phyloP scores from a whole-genome alignment of 2,329 filamentous ascomycete species.

The Immersiporthe knoxdaviesiana region DNA sequence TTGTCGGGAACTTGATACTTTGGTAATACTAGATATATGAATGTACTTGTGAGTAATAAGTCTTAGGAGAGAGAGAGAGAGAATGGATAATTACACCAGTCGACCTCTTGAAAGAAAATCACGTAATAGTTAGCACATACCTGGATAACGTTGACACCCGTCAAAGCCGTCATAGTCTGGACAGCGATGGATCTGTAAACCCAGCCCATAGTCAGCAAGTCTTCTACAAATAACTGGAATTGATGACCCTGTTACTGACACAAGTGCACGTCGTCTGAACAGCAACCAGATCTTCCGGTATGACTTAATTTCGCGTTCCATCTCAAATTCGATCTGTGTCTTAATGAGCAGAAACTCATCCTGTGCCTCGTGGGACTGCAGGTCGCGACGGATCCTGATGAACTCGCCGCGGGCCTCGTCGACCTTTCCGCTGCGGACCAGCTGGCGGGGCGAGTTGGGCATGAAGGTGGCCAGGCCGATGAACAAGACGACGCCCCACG shows the following conservation, averaged over 20 bases:
- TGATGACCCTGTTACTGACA: conserved; percentile 38
- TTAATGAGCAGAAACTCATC: conserved; percentile 59
- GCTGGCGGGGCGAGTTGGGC: conserved; percentile 57
- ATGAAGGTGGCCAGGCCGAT: conserved; percentile 58
- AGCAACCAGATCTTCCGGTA: conserved; percentile 55
- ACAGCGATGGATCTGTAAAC: conserved; percentile 49
- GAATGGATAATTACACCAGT: no score
- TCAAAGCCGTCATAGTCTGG: conserved; percentile 60
- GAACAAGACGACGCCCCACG: conserved; percentile 59
- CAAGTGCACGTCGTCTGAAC: conserved; percentile 55
- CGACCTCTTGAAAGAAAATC: no score
- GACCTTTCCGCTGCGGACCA: conserved; percentile 53
- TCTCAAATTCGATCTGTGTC: conserved; percentile 59
- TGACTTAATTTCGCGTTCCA: conserved; percentile 56
- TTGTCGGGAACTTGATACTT: conserved; percentile 28
- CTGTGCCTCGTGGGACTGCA: conserved; percentile 47
- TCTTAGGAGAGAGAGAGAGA: no score
- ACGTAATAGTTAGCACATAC: no score
- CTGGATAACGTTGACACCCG: conserved; percentile 61
- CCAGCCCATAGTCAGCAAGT: background rate
- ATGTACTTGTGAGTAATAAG: background rate
- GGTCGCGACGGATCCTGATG: conserved; percentile 49
- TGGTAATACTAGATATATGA: conserved; percentile 27
- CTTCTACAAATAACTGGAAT: background rate
- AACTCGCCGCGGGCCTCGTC: conserved; percentile 54